These are phyloP conservation scores for Pelargonium australe DNA, from an alignment of 441 rosid genomes.

Conservation along the genomic window DNA sequence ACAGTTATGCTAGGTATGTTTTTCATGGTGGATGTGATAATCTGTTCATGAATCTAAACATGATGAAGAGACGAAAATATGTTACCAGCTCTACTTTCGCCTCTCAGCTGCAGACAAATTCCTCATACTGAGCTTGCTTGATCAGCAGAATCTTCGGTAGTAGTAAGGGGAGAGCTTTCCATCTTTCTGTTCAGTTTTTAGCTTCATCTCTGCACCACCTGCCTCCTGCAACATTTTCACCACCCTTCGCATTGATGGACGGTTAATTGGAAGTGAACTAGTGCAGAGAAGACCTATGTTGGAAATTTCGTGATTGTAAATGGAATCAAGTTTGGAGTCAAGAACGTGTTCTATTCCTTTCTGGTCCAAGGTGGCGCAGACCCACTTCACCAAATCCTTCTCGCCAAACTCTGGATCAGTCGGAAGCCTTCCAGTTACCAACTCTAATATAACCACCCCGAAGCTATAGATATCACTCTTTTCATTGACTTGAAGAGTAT, in stretches of 20 bases:
- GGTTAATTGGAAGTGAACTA: conserved; percentile 53
- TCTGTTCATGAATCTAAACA: background rate
- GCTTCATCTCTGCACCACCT: conserved; percentile 21
- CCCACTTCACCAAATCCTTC: conserved; percentile 54
- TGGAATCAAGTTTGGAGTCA: conserved; percentile 40
- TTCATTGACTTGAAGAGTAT: conserved; percentile 58
- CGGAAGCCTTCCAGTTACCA: conserved; percentile 50
- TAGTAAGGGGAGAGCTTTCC: conserved; percentile 66
- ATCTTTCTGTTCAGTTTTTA: conserved; percentile 29
- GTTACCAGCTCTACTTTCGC: background rate
- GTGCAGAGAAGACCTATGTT: conserved; percentile 55
- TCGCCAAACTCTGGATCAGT: conserved; percentile 49
- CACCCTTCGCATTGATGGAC: conserved; percentile 66
- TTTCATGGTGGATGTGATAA: background rate
- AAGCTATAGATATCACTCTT: conserved; percentile 69
- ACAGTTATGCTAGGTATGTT: background rate
- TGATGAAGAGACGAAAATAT: background rate
- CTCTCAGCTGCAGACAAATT: background rate
- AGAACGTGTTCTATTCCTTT: conserved; percentile 34
- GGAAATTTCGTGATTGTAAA: too few species aligned
- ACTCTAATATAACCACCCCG: conserved; percentile 54
- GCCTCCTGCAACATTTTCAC: conserved; percentile 54
- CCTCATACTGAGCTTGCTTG: conserved; percentile 21
- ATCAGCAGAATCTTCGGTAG: conserved; percentile 38
- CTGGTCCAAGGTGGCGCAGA: conserved; percentile 35